These are phyloP conservation scores for Myriosclerotinia curreyana DNA, from an alignment of 2,329 filamentous ascomycete genomes.

Conservation along the genomic window DNA sequence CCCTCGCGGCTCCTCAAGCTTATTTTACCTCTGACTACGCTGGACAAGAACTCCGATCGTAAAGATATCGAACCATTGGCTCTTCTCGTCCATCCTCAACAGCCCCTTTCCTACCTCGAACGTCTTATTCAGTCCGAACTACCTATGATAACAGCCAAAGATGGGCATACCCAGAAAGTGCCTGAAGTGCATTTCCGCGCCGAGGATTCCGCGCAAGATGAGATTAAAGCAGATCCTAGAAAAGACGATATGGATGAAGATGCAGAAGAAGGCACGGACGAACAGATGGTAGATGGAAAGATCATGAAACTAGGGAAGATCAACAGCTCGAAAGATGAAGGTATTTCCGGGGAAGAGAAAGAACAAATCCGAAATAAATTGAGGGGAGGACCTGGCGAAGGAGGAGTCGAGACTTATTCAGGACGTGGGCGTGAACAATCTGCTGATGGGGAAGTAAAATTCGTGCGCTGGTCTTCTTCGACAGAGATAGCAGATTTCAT, in stretches of 20 bases:
- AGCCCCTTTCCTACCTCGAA: constrained; percentile 87
- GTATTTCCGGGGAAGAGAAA: constrained; percentile 35
- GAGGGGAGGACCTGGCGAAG: constrained; percentile 50
- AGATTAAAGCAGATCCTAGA: constrained; percentile 42
- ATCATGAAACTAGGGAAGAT: constrained; percentile 41
- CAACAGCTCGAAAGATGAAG: constrained; percentile 29
- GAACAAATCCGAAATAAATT: constrained; percentile 44
- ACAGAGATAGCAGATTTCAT: constrained; percentile 96
- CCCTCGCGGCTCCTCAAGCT: constrained; percentile 43
- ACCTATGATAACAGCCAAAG: constrained; percentile 56
- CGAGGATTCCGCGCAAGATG: constrained; percentile 66
- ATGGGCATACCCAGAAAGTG: constrained; percentile 61
- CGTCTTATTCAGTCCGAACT: constrained; percentile 85
- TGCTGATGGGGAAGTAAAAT: constrained; percentile 46
- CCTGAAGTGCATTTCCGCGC: constrained; percentile 78
- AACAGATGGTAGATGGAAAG: constrained; percentile 49
- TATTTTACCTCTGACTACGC: constrained; percentile 45
- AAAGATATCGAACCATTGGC: constrained; percentile 81
- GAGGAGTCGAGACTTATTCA: constrained; percentile 67
- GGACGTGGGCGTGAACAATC: constrained; percentile 56
- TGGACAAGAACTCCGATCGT: constrained; percentile 56
- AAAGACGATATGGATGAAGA: constrained; percentile 38
- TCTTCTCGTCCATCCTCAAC: constrained; percentile 81
- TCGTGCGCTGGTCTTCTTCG: constrained; percentile 83
- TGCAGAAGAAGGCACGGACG: constrained; percentile 45